phyloP scores from a whole-genome alignment of 1,139 yeast genomes.

The Candida buenavistaensis region DNA sequence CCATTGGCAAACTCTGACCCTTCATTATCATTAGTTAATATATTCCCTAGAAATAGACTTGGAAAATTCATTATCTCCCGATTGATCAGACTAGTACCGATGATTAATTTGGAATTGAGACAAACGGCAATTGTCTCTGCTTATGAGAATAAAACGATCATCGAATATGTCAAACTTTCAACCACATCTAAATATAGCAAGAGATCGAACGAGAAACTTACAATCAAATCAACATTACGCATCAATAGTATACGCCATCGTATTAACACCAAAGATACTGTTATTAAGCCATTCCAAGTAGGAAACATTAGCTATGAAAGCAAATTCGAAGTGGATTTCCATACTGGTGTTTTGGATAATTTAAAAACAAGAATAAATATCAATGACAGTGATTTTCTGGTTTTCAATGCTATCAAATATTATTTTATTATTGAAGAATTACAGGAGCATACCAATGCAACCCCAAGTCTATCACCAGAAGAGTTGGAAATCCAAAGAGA shows the following conservation, averaged over 20 bases:
- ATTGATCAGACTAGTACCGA: constrained; percentile 25
- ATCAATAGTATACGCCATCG: constrained; percentile 15
- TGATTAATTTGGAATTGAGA: constrained; percentile 29
- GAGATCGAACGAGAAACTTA: constrained; percentile 19
- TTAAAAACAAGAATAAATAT: constrained; percentile 12
- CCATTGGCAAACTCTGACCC: constrained; percentile 2
- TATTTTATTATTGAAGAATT: constrained; percentile 9
- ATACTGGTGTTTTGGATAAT: constrained; percentile 19
- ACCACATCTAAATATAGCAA: constrained; percentile 23
- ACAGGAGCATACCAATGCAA: constrained; percentile 4
- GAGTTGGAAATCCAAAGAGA: constrained; percentile 1
- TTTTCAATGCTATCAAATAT: constrained; percentile 22
- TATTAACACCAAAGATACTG: constrained; percentile 5
- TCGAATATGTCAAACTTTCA: constrained; percentile 26
- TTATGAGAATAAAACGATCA: constrained; percentile 15
- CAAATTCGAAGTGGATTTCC: constrained; percentile 21
- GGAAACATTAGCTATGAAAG: constrained; percentile 24
- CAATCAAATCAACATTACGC: constrained; percentile 20
- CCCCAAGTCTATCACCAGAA: constrained; percentile 1
- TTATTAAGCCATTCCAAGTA: constrained; percentile 16
- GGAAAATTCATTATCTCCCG: constrained; percentile 15
- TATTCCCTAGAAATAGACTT: constrained; percentile 21
- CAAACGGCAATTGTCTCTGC: constrained; percentile 17
- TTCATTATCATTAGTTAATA: constrained; percentile 9
- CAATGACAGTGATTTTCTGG: constrained; percentile 19